phyloP scores from a whole-genome alignment of 257 asterid species.

The Dorcoceras hygrometricum region DNA sequence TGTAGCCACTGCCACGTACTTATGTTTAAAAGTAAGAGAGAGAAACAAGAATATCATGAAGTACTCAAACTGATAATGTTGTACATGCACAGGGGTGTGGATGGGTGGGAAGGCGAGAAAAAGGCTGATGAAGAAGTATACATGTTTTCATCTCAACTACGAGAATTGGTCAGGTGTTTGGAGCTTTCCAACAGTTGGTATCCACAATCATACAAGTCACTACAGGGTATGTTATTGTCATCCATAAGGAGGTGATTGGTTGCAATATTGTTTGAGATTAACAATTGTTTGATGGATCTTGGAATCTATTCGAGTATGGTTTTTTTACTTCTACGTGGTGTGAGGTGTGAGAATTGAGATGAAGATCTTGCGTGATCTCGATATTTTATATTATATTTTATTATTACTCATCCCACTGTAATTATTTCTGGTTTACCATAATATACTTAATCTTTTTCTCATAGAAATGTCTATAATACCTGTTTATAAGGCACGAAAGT shows the following conservation, averaged over 20 bases:
- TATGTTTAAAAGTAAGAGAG: too few relatives aligned
- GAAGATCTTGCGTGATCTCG: too few relatives aligned
- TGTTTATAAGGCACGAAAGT: too few relatives aligned
- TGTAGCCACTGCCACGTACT: not conserved
- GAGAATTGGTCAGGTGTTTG: constrained; percentile 45
- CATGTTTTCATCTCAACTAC: constrained; percentile 79
- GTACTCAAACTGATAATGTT: constrained; percentile 17
- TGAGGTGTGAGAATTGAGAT: too few relatives aligned
- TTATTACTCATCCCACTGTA: too few relatives aligned
- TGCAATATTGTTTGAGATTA: too few relatives aligned
- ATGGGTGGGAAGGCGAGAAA: constrained; percentile 60
- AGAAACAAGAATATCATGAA: not conserved
- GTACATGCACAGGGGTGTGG: constrained; percentile 43
- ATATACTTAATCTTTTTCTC: too few relatives aligned
- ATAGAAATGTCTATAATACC: too few relatives aligned
- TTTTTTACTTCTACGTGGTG: too few relatives aligned
- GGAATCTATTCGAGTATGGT: not conserved
- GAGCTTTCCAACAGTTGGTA: constrained; percentile 47
- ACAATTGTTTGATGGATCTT: not conserved
- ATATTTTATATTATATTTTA: too few relatives aligned
- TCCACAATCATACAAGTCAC: constrained; percentile 58
- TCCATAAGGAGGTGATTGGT: constrained; percentile 50
- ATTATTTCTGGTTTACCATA: too few relatives aligned
- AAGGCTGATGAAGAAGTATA: constrained; percentile 70
- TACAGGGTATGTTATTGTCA: constrained; percentile 65